phyloP scores from a whole-genome alignment of 495 filamentous ascomycete species.

The Pseudomonodictys pantanalensis region DNA sequence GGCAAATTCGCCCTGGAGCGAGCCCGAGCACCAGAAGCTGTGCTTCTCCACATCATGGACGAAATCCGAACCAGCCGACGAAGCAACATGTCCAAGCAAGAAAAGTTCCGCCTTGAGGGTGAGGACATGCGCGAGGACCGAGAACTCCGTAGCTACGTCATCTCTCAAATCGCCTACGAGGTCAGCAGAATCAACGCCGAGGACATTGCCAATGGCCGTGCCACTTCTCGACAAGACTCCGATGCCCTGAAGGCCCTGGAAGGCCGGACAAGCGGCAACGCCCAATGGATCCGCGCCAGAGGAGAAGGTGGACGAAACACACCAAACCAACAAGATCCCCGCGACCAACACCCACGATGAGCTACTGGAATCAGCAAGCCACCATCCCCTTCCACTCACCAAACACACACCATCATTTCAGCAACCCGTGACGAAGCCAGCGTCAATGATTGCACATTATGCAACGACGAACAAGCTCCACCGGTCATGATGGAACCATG shows the following conservation, averaged over 20 bases:
- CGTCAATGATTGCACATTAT: neutral
- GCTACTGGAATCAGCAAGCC: neutral
- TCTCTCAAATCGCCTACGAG: slow-evolving; percentile 64
- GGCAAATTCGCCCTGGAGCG: slow-evolving; percentile 68
- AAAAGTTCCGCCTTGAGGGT: slow-evolving; percentile 76
- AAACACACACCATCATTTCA: neutral
- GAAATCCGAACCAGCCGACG: slow-evolving; percentile 84
- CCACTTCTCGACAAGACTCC: slow-evolving; percentile 25
- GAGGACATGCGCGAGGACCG: slow-evolving; percentile 84
- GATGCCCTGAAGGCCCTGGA: slow-evolving; percentile 43
- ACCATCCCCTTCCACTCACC: neutral
- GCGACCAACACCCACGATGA: slow-evolving; percentile 20
- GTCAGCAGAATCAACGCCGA: slow-evolving; percentile 51
- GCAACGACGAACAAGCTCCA: neutral
- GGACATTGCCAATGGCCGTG: slow-evolving; percentile 26
- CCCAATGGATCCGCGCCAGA: slow-evolving; percentile 62
- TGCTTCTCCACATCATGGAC: slow-evolving; percentile 79
- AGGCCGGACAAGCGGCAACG: slow-evolving; percentile 58
- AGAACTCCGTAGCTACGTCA: slow-evolving; percentile 75
- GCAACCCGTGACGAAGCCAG: neutral
- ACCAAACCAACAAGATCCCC: slow-evolving; percentile 30
- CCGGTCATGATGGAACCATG: neutral
- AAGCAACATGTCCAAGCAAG: slow-evolving; percentile 72
- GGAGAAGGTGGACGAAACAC: slow-evolving; percentile 45
- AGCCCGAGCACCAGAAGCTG: slow-evolving; percentile 76